Evolutionary conservation across 306 rosid species (phyloP).

Genomic region (Castanopsis chinensis): DNA sequence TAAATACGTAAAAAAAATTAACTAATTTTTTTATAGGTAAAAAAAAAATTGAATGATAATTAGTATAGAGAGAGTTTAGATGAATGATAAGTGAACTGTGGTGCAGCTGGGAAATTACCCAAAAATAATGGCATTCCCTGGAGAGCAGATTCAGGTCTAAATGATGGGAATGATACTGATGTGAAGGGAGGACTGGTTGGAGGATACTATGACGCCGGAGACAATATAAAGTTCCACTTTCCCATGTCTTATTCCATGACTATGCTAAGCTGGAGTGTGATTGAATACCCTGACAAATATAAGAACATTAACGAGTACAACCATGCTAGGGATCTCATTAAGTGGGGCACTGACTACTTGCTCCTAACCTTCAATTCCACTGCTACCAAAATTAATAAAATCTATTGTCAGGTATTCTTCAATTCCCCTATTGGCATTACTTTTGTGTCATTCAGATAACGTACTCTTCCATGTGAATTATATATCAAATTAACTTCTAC

Average conservation of each 20-base stretch:
- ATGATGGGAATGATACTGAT: constrained; percentile 30
- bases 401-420: constrained; percentile 49
- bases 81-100: neutral
- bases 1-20: no score
- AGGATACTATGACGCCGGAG: constrained; percentile 46
- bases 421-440: neutral
- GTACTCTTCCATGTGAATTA: no score
- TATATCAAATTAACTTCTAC: no score
- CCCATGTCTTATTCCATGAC: constrained; percentile 48
- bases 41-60: no score
- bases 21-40: no score
- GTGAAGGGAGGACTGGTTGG: constrained; percentile 34
- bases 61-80: no score
- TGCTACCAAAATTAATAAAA: constrained; percentile 45
- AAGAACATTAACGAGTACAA: constrained; percentile 26
- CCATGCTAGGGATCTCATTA: constrained; percentile 33
- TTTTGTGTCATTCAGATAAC: neutral
- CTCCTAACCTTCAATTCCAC: constrained; percentile 65
- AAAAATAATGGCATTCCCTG: constrained; percentile 36
- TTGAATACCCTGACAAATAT: constrained; percentile 42
- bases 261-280: constrained; percentile 47
- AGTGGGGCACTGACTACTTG: constrained; percentile 61
- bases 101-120: constrained; percentile 41
- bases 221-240: constrained; percentile 40
- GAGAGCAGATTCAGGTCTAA: constrained; percentile 39